These are phyloP conservation scores for Russula dissimulans DNA, from an alignment of 768 basidiomycete genomes.

Conservation along the genomic window DNA sequence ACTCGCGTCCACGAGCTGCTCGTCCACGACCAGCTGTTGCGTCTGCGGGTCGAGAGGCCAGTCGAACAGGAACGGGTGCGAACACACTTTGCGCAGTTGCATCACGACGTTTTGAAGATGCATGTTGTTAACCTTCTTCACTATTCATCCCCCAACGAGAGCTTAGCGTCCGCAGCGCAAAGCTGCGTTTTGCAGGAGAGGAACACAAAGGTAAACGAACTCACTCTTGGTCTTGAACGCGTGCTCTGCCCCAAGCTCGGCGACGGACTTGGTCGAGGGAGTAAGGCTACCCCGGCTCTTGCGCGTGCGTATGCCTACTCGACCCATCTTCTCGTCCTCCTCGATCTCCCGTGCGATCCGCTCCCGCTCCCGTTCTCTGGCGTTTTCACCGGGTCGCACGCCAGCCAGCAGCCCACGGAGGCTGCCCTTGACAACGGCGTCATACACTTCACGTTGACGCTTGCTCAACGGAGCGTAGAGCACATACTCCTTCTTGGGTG, in stretches of 20 bases:
- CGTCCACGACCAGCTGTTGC: constrained; percentile 54
- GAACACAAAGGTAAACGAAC: background rate
- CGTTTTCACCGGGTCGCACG: constrained; percentile 12
- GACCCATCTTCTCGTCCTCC: constrained; percentile 41
- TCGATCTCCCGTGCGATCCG: constrained; percentile 36
- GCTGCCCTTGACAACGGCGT: constrained; percentile 62
- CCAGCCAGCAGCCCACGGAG: constrained; percentile 50
- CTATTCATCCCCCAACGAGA: constrained; percentile 32
- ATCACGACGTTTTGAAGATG: constrained; percentile 86
- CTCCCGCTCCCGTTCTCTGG: constrained; percentile 27
- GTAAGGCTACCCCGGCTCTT: background rate
- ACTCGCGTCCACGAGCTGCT: constrained; percentile 74
- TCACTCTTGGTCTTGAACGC: constrained; percentile 34
- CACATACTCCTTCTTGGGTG: constrained; percentile 91
- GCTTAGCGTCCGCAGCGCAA: background rate
- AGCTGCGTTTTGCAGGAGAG: background rate
- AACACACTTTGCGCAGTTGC: constrained; percentile 95
- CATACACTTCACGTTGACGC: constrained; percentile 78
- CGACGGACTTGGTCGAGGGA: constrained; percentile 33
- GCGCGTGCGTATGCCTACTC: constrained; percentile 3
- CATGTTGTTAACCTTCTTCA: constrained; percentile 84
- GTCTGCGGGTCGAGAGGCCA: constrained; percentile 65
- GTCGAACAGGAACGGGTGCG: constrained; percentile 85
- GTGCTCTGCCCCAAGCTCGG: constrained; percentile 48
- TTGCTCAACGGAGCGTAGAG: constrained; percentile 83